These are phyloP conservation scores for Monosporozyma aerobia DNA, from an alignment of 805 yeast genomes.

Conservation along the genomic window DNA sequence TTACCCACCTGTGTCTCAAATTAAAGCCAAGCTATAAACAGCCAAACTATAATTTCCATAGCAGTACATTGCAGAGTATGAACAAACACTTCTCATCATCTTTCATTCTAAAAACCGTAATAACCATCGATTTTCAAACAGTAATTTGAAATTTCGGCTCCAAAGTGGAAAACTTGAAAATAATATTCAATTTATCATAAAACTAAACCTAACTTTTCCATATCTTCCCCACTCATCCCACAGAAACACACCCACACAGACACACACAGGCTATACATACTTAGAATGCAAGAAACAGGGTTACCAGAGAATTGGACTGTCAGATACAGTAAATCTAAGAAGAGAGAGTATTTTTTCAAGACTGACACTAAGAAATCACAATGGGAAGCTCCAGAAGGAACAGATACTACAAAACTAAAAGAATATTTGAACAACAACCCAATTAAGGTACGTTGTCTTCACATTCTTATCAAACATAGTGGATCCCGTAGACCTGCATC, in stretches of 20 bases:
- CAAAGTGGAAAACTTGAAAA: background rate
- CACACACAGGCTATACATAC: background rate
- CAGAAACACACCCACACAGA: background rate
- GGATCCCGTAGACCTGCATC: slow-evolving; percentile 86
- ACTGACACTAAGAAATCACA: slow-evolving; percentile 60
- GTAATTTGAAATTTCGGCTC: background rate
- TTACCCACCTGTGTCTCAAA: slow-evolving; percentile 14
- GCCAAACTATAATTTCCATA: no score
- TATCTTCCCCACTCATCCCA: background rate
- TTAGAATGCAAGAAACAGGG: slow-evolving; percentile 42
- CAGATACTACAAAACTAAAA: slow-evolving; percentile 52
- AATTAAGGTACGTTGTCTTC: slow-evolving; percentile 68
- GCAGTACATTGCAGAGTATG: background rate
- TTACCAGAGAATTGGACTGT: slow-evolving; percentile 83
- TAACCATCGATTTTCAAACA: background rate
- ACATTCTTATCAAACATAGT: slow-evolving; percentile 71
- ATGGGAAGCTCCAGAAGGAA: slow-evolving; percentile 89
- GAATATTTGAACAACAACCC: slow-evolving; percentile 50
- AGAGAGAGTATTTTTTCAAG: slow-evolving; percentile 76
- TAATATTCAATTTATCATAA: background rate
- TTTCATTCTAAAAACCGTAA: background rate
- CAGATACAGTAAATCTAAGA: slow-evolving; percentile 65
- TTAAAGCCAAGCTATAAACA: slow-evolving; percentile 9
- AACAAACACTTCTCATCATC: background rate
- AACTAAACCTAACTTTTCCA: background rate